Evolutionary conservation across 2,329 filamentous ascomycete species (phyloP), one percentile per base, ranked within the genome.

Genomic region (Penicillium sp.): DNA sequence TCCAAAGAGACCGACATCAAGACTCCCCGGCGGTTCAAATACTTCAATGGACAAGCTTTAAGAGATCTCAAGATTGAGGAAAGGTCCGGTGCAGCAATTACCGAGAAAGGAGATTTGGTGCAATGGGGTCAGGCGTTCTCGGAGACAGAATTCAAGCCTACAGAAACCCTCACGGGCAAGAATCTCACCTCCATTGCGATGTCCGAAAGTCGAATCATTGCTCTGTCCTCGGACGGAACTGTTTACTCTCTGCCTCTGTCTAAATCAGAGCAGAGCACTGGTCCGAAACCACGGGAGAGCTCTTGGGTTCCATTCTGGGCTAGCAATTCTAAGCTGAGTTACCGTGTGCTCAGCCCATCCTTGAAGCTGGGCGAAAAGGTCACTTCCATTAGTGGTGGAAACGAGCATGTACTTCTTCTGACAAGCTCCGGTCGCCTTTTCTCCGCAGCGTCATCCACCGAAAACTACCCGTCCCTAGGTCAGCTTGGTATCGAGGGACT

Each of bases 91-190:
- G 93, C 87, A 4, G 94, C 94, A 9, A 87, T 97, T 39, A 88
- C 87, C 4, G 92, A 97, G 70, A 86, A 88, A 58, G 94, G 94
- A 4, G 89, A 97, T 70, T 73, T 99, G 43, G 80, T 97, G 11
- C 92, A 97, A 76, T 99, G 94, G 94, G 94, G 94, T 1, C 81
- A 81, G 3, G 90, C 82, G 3, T 97, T 88, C 70, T 88, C 88
- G 6, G 80, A 83, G 52, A 80, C 84, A 4, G 78, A 84, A 29
- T 83, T 79, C 9, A 77, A 80, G 29, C 94, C 93, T 0, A 81
- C 81, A 1, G 78, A 81, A 46, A 97, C 93, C 0, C 75, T 99
- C 50, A 86, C 77, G 56, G 93, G 92, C 52, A 96, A 95, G 71
- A 84, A 96, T 65, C 78, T 97, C 47, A 76, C 83, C 55, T 90